phyloP scores from a whole-genome alignment of 2,329 filamentous ascomycete species.

The Phaeomoniella chlamydospora region DNA sequence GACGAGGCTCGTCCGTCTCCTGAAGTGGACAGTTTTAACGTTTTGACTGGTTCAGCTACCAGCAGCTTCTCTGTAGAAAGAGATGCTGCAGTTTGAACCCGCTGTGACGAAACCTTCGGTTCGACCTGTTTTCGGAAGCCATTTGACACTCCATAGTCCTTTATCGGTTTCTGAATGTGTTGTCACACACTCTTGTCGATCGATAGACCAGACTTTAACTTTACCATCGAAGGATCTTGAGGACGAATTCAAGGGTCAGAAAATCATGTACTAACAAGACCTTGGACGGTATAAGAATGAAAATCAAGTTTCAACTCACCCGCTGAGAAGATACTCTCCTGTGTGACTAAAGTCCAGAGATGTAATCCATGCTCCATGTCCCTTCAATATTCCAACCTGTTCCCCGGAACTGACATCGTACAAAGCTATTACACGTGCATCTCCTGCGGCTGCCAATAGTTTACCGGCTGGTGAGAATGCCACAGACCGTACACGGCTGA shows the following conservation, averaged over 20 bases:
- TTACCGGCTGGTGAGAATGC: conserved; percentile 78
- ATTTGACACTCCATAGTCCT: conserved; percentile 69
- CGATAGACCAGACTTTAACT: conserved; percentile 89
- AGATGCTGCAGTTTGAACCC: conserved; percentile 60
- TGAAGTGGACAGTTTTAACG: no score
- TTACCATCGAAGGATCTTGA: conserved; percentile 71
- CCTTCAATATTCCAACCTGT: conserved; percentile 71
- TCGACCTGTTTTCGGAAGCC: conserved; percentile 56
- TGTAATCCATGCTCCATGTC: conserved; percentile 77
- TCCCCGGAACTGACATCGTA: conserved; percentile 90
- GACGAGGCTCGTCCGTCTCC: no score
- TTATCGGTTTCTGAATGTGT: conserved; percentile 87
- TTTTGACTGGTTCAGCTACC: conserved; percentile 39
- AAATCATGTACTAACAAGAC: no score
- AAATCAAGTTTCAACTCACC: no score
- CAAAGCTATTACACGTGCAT: conserved; percentile 74
- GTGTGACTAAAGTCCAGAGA: conserved; percentile 86
- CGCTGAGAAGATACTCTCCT: conserved; percentile 80
- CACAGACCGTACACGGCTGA: conserved; percentile 72
- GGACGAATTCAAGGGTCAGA: no score
- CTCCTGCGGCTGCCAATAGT: conserved; percentile 77
- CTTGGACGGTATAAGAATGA: no score
- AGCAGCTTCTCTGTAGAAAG: conserved; percentile 75
- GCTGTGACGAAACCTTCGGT: conserved; percentile 64
- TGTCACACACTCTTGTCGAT: conserved; percentile 69